A percentile compares a stretch with the other conserved stretches of the same genome.
phyloP scores from a whole-genome alignment of 2,329 filamentous ascomycete genomes.

The Nemania abortiva region DNA sequence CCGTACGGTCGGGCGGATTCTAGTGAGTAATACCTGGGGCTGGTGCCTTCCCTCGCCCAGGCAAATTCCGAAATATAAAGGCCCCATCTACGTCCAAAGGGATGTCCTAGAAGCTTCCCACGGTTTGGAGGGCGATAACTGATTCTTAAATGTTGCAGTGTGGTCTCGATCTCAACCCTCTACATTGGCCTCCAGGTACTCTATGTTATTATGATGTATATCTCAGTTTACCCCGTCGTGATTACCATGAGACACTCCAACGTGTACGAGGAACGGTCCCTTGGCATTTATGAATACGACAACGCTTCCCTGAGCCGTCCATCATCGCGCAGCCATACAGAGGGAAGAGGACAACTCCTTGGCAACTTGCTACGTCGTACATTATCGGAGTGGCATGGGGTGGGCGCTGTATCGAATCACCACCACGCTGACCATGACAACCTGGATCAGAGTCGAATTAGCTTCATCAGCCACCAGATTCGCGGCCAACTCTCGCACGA shows the following conservation, averaged over 20 bases:
- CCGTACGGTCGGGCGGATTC: conserved; percentile 74
- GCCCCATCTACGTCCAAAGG: not conserved
- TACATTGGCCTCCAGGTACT: conserved; percentile 61
- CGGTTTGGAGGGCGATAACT: not conserved
- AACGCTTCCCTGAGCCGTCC: conserved; percentile 36
- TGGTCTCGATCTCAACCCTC: conserved; percentile 69
- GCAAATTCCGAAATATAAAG: not conserved
- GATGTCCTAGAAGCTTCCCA: not conserved
- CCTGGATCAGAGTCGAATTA: conserved; percentile 56
- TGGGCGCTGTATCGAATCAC: conserved; percentile 44
- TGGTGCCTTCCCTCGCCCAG: not conserved
- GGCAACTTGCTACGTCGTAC: conserved; percentile 42
- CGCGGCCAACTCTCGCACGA: conserved; percentile 73
- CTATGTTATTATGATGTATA: conserved; percentile 64
- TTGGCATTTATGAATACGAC: conserved; percentile 60
- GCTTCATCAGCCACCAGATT: conserved; percentile 67
- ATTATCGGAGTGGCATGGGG: conserved; percentile 47
- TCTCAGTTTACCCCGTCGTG: conserved; percentile 63
- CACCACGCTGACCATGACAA: conserved; percentile 12
- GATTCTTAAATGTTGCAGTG: conserved; percentile 41
- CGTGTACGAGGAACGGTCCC: conserved; percentile 70
- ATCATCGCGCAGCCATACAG: conserved; percentile 37
- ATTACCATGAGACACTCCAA: conserved; percentile 69
- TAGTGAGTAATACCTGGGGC: conserved; percentile 53
- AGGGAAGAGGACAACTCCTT: conserved; percentile 35